Percentiles rank a stretch among this genome's conserved stretches.
phyloP scores from a whole-genome alignment of 2,329 filamentous ascomycete genomes.

The Exserohilum rostratum region DNA sequence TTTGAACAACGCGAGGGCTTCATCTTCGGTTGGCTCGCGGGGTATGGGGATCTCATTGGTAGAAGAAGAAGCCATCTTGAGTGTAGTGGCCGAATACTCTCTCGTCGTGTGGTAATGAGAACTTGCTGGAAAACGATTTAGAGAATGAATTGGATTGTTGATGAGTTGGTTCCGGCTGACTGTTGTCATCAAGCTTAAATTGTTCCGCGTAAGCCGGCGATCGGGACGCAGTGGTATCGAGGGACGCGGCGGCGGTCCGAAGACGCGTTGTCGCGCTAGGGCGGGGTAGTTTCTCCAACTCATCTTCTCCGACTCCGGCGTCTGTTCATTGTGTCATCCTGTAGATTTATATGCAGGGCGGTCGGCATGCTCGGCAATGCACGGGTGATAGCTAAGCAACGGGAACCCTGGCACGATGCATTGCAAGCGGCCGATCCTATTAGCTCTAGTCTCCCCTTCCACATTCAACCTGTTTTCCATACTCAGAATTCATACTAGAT shows the following conservation, averaged over 20 bases:
- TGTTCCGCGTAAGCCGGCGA: background rate
- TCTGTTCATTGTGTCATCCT: too few species aligned
- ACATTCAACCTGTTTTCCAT: too few species aligned
- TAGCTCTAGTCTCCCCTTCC: too few species aligned
- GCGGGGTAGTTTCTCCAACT: background rate
- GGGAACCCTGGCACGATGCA: too few species aligned
- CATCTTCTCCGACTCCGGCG: background rate
- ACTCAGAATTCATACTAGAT: too few species aligned
- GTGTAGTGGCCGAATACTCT: too few species aligned
- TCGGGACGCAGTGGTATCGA: background rate
- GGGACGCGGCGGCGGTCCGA: background rate
- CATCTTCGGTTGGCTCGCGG: slow-evolving; percentile 45
- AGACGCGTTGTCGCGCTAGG: background rate
- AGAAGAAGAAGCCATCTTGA: background rate
- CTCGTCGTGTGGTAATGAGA: background rate
- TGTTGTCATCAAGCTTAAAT: background rate
- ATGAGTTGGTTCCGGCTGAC: background rate
- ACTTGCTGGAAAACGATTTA: too few species aligned
- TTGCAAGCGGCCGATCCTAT: too few species aligned
- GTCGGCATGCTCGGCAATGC: too few species aligned
- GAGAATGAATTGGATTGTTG: too few species aligned
- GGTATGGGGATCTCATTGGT: slow-evolving; percentile 17
- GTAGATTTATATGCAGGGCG: too few species aligned
- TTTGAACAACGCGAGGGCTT: slow-evolving; percentile 52
- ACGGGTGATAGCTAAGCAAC: too few species aligned